Evolutionary conservation across 2,329 filamentous ascomycete species (phyloP), one percentile per base, ranked within the genome.

Genomic region (Clarireedia hainanense): DNA sequence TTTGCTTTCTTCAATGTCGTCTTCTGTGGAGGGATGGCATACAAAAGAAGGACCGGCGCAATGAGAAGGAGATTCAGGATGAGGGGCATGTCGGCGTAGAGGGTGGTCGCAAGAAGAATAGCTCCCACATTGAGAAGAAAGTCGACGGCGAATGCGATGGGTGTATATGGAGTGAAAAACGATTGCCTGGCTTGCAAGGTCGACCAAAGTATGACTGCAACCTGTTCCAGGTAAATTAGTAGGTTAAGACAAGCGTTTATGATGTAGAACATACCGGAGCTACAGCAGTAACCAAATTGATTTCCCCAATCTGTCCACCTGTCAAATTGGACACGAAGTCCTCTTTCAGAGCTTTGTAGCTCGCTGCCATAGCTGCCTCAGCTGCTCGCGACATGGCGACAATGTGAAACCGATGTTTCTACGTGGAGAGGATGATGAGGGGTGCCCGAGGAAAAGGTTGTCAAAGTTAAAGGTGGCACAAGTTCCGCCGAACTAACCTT

Each of bases 291-390:
- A 97, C 88, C 65, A 82, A 80, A 70, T 91, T 92, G 74, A 99
- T 91, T 70, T 99, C 94, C 63, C 79, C 75, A 58, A 95, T 84
- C 34, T 84, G 80, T 57, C 94, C 90, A 42, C 94, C 94, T 6
- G 86, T 85, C 30, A 96, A 82, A 70, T 91, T 89, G 54, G 92
- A 96, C 67, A 99, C 94, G 71, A 96, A 96, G 68, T 90, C 90
- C 76, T 95, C 91, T 75, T 99, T 99, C 64, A 87, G 79, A 67
- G 87, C 82, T 74, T 96, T 99, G 77, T 96, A 96, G 72, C 79
- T 85, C 57, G 72, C 71, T 47, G 74, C 70, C 65, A 68, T 71
- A 58, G 70, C 70, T 61, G 70, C 62, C 60, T 67, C 62, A 47
- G 64, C 62, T 62, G 63, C 65, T 45, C 62, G 60, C 48, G 66